Evolutionary conservation across 192 early-diverging fungal genomes (phyloP).

Genomic region (Coemansia sp.): DNA sequence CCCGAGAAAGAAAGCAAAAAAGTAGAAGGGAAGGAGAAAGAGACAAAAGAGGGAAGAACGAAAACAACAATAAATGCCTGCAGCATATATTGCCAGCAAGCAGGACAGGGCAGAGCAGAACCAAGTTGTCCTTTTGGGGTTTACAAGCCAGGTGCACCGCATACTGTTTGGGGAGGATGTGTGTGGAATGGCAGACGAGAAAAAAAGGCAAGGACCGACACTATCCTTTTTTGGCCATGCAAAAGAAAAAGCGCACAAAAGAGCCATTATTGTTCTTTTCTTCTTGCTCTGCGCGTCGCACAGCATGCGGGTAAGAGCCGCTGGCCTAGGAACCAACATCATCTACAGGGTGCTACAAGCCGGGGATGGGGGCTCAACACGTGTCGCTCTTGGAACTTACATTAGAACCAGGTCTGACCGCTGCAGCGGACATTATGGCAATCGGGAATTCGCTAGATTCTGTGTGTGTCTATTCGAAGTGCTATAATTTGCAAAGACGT

Average conservation of each 20-base stretch:
- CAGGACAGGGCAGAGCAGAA: too few relatives aligned
- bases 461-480: neutral
- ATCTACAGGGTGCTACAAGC: neutral
- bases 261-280: neutral
- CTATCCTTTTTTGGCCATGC: slow-evolving; percentile 8
- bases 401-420: slow-evolving; percentile 9
- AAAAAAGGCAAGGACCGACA: slow-evolving; percentile 3
- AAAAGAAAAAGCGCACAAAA: neutral
- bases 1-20: slow-evolving; percentile 1
- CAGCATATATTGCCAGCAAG: neutral
- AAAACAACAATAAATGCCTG: neutral
- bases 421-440: slow-evolving; percentile 4
- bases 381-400: slow-evolving; percentile 5
- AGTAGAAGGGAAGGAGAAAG: neutral
- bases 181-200: neutral
- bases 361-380: neutral
- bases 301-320: neutral
- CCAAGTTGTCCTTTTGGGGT: too few relatives aligned
- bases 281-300: neutral
- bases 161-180: neutral
- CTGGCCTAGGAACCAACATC: neutral
- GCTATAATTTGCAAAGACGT: neutral
- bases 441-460: neutral
- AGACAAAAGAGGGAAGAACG: neutral
- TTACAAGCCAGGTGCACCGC: neutral